Percentiles rank a stretch among this genome's conserved stretches.
Conservation (phyloP, 2,329 filamentous ascomycete genomes). For the Chrysoporthe deuterocubensis region DNA sequence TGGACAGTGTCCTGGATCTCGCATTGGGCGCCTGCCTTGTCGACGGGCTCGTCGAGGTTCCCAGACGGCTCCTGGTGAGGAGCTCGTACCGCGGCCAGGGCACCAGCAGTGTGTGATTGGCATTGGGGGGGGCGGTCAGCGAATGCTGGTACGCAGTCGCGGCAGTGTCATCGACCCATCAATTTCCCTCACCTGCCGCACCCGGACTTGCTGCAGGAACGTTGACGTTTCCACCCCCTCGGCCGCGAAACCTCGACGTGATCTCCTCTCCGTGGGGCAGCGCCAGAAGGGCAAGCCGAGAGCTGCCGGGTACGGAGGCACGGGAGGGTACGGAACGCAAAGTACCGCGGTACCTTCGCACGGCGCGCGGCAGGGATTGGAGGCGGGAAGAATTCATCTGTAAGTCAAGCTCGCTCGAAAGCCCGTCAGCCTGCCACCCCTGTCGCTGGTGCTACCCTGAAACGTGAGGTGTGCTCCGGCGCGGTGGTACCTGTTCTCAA, state of each 20-base stretch:
- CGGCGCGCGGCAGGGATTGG: conserved; percentile 20
- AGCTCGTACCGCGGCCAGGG: neutral
- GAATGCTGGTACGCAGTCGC: neutral
- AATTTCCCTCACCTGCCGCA: conserved; percentile 5
- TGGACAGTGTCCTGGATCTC: neutral
- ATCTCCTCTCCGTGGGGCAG: neutral
- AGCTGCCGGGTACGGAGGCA: neutral
- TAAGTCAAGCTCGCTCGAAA: conserved; percentile 28
- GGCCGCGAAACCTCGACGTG: neutral
- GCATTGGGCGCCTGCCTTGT: neutral
- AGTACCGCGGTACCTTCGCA: neutral
- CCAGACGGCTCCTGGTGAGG: neutral
- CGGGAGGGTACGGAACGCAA: no score
- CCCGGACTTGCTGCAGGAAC: conserved; percentile 1
- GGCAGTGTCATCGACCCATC: conserved; percentile 2
- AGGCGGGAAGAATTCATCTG: conserved; percentile 26
- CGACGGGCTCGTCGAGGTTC: neutral
- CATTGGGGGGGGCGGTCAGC: neutral
- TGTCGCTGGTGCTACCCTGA: conserved; percentile 27
- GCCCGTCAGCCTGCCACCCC: conserved; percentile 20
- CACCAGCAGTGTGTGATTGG: neutral
- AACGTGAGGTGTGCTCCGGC: conserved; percentile 28
- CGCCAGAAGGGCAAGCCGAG: conserved; percentile 1
- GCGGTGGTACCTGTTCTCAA: conserved; percentile 25
- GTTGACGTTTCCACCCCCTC: neutral